phyloP scores from a whole-genome alignment of 352 stramenopile species.

The Thalassiosira oceanica region DNA sequence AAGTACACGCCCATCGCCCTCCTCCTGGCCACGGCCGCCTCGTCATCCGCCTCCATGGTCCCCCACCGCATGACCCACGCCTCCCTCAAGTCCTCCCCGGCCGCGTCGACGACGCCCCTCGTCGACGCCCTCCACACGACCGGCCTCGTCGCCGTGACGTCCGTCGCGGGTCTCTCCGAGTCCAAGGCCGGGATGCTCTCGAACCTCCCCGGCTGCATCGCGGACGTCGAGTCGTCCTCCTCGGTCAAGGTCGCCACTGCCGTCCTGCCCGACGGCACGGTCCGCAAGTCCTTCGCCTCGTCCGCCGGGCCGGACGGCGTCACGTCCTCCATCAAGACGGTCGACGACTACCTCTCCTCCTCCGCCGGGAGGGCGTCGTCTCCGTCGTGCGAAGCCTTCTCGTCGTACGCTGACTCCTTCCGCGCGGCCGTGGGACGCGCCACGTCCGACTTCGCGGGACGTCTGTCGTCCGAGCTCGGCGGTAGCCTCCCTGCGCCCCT shows the following conservation, averaged over 20 bases:
- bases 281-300: constrained; percentile 50
- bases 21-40: too few relatives aligned
- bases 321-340: neutral
- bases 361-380: too few relatives aligned
- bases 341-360: neutral
- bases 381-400: constrained; percentile 10
- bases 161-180: constrained; percentile 31
- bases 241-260: neutral
- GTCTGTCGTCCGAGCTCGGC: neutral
- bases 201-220: constrained; percentile 18
- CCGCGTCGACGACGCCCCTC: constrained; percentile 8
- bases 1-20: too few relatives aligned
- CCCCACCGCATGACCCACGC: too few relatives aligned
- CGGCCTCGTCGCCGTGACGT: constrained; percentile 56
- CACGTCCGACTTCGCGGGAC: constrained; percentile 29
- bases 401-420: constrained; percentile 13
- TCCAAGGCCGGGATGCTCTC: constrained; percentile 12
- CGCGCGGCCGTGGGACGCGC: constrained; percentile 34
- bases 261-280: constrained; percentile 52
- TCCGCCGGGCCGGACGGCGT: constrained; percentile 7
- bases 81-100: too few relatives aligned
- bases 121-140: constrained; percentile 29
- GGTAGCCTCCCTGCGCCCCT: constrained; percentile 3
- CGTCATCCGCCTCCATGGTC: too few relatives aligned
- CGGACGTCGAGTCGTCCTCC: constrained; percentile 1